Conservation (phyloP, 192 early-diverging fungal species). For the Linderina pennispora region DNA sequence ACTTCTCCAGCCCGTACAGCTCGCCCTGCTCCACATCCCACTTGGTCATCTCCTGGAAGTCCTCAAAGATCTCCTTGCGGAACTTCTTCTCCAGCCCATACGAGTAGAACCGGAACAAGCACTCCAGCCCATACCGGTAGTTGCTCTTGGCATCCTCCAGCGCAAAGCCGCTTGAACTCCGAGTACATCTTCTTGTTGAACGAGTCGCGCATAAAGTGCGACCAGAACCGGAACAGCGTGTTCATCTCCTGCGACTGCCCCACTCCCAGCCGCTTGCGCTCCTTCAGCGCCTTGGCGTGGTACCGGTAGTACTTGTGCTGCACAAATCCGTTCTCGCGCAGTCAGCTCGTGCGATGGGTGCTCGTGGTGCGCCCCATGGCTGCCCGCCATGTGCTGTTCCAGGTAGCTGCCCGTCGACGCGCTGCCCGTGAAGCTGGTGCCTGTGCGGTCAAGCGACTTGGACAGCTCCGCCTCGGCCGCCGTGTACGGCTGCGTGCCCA, state of each 20-base stretch:
- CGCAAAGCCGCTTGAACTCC: conserved; percentile 86
- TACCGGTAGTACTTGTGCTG: conserved; percentile 97
- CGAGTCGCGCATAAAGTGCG: conserved; percentile 93
- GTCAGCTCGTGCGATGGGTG: conserved; percentile 90
- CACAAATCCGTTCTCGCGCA: conserved; percentile 96
- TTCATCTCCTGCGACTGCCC: conserved; percentile 97
- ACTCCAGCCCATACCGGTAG: conserved; percentile 96
- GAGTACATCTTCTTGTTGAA: conserved; percentile 92
- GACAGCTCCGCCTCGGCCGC: conserved; percentile 46
- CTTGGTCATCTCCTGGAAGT: conserved; percentile 81
- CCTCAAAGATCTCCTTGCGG: conserved; percentile 75
- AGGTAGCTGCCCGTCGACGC: conserved; percentile 12
- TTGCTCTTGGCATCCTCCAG: conserved; percentile 80
- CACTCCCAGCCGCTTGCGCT: conserved; percentile 83
- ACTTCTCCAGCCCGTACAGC: conserved; percentile 90
- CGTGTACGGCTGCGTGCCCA: conserved; percentile 64
- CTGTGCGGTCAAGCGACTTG: conserved; percentile 46
- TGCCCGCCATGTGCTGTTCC: conserved; percentile 21
- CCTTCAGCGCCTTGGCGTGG: conserved; percentile 85
- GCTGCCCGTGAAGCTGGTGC: conserved; percentile 28
- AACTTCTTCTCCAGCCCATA: conserved; percentile 91
- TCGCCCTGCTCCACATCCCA: conserved; percentile 65
- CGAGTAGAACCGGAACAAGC: conserved; percentile 95
- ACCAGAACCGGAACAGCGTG: conserved; percentile 97
- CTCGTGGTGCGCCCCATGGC: conserved; percentile 55